Conservation (phyloP, 2,329 filamentous ascomycete species). For the Plenodomus lindquistii region DNA sequence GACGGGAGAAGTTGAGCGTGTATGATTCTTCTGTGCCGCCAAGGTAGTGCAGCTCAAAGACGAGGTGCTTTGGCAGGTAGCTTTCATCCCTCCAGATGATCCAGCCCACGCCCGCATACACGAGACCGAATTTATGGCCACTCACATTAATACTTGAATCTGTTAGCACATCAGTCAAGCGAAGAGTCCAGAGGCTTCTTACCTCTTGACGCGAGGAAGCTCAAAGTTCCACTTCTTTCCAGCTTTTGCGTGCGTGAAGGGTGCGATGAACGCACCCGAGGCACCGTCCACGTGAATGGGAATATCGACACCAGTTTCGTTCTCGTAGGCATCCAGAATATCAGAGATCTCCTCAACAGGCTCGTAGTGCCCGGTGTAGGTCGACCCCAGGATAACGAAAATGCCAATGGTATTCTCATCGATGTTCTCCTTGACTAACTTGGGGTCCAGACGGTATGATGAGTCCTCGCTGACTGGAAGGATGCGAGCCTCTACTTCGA, state of each 20-base stretch:
- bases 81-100: constrained; percentile 59
- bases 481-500: constrained; percentile 71
- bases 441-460: constrained; percentile 64
- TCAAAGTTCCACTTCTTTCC: constrained; percentile 67
- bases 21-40: constrained; percentile 73
- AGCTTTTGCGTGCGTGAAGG: constrained; percentile 61
- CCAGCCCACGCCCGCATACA: constrained; percentile 72
- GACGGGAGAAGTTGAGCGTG: constrained; percentile 73
- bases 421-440: constrained; percentile 66
- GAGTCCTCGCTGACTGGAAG: constrained; percentile 65
- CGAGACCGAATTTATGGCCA: constrained; percentile 66
- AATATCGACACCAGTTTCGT: constrained; percentile 64
- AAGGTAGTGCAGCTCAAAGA: constrained; percentile 73
- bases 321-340: constrained; percentile 66
- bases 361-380: constrained; percentile 75
- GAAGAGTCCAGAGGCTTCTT: too few relatives aligned
- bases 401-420: constrained; percentile 80
- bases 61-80: constrained; percentile 67
- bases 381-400: constrained; percentile 72
- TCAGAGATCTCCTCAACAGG: constrained; percentile 69
- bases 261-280: constrained; percentile 64
- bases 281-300: constrained; percentile 69
- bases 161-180: too few relatives aligned
- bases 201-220: constrained; percentile 64
- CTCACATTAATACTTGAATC: constrained; percentile 71